Evolutionary conservation across 2,329 filamentous ascomycete genomes (phyloP), one percentile per base, ranked within the genome.

Genomic region (Ceratocystiopsis brevicomis): DNA sequence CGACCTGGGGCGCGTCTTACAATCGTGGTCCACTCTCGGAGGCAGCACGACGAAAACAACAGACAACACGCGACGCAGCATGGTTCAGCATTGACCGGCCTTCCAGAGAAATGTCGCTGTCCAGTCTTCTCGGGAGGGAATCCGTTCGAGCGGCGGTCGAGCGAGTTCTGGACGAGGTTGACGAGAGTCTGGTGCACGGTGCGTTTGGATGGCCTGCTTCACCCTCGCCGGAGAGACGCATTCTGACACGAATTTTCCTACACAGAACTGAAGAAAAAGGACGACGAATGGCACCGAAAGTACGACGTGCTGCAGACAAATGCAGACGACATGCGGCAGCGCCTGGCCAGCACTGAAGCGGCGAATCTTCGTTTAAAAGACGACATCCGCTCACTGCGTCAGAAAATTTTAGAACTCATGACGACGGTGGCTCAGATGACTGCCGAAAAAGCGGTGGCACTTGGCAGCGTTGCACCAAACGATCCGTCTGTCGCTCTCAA

Each of bases 121-220:
- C 38, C 2, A 8, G 43, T 18, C 16, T 35, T 21, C 18, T 25
- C 0, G 37, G 40, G n/a, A 40, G 38, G 36, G 54, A 59, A 39
- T 56, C 60, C 21, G 51, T 68, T 14, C 53, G 63, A 16, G 55
- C 61, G 47, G 63, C 62, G 32, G 50, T 68, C 9, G 52, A 52
- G n/a, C 50, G 54, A 32, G 59, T 60, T 10, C 65, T 63, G 45
- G 55, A 61, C 45, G 51, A 57, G 19, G 59, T 68, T 40, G 61
- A 45, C 21, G 37, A 50, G 48, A 50, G 50, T 49, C 14, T 55
- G 44, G 44, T 44, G 37, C 44, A 25, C 33, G 47, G 47, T 47
- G 18, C 37, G 45, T 10, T 30, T 30, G 10, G 8, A 30, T 11
- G 14, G 21, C 6, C 10, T 30, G 25, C 25, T 30, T 30, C 25